Base-by-base conservation (phyloP, 2,329 filamentous ascomycete genomes). In the Geosmithia putterillii region DNA sequence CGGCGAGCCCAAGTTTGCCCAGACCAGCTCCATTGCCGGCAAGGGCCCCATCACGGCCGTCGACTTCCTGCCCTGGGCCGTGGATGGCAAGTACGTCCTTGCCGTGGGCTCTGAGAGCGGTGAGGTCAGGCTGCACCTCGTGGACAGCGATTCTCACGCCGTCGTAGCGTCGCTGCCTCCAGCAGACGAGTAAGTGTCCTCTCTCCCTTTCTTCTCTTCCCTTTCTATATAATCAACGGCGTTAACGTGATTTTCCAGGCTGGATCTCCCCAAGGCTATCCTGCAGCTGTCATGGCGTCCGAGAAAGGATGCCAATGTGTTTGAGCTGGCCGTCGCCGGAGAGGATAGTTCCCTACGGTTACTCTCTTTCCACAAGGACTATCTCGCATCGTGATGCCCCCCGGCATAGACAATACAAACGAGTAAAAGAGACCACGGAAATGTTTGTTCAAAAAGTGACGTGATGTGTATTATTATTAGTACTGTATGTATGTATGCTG, bases 281-380 rank as follows among this genome's bases (percentile, higher is more conserved):
- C 71, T 77, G 20, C 79, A 83, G 55, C 63, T 89, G 32, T 70
- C 79, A 7, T 89, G 84, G 84, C 71, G 78, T 48, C 83, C 82
- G 5, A 48, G 51, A 2, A 39, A 42, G 3, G 46, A 47, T n/a
- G 48, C 57, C 22, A 54, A 58, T 18, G 41, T 47, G 34, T 53
- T 53, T 35, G 64, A 72, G 49, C 54, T 78, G 21, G 74, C 72
- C 4, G 58, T 77, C 45, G 74, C 74, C 19, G 71, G 78, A 42
- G 77, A 81, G 51, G 78, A 82, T 55, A 68, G 69, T 48, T 79
- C 77, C 37, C 56, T 81, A 41, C 66, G 78, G 50, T 59, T 82
- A 46, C 79, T 78, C 57, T 64, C 65, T 5, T 61, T 73, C 46
- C 49, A 50, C 7, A 47, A 57, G 41, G 46, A 43, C 2, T 60